phyloP scores from a whole-genome alignment of 2,329 filamentous ascomycete species.

The Incumbomyces delicatus region DNA sequence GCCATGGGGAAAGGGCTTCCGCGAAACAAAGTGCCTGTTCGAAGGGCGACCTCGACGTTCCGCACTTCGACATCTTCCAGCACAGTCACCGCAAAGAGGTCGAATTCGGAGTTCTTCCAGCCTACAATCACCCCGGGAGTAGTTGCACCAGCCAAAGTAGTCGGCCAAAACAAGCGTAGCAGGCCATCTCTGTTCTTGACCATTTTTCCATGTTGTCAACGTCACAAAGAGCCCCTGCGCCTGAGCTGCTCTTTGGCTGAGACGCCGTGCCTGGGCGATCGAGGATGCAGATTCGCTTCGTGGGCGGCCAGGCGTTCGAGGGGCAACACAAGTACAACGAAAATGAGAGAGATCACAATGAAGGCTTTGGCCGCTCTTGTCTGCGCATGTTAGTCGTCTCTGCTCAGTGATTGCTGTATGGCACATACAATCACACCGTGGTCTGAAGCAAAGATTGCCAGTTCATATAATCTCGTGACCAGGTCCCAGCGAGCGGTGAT shows the following conservation, averaged over 20 bases:
- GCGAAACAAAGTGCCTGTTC: slow-evolving; percentile 71
- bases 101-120: slow-evolving; percentile 85
- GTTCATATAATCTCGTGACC: slow-evolving; percentile 90
- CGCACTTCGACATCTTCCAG: slow-evolving; percentile 79
- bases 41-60: slow-evolving; percentile 73
- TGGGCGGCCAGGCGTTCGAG: slow-evolving; percentile 70
- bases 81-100: slow-evolving; percentile 82
- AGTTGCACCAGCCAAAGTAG: slow-evolving; percentile 63
- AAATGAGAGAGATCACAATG: slow-evolving; percentile 69
- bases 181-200: slow-evolving; percentile 61
- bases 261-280: slow-evolving; percentile 66
- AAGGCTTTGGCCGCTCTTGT: slow-evolving; percentile 80
- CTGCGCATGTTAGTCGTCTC: slow-evolving; percentile 36
- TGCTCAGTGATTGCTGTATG: too few species aligned
- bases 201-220: slow-evolving; percentile 49
- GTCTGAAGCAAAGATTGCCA: slow-evolving; percentile 95
- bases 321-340: slow-evolving; percentile 74
- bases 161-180: slow-evolving; percentile 98
- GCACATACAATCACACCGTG: slow-evolving; percentile 84
- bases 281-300: slow-evolving; percentile 77
- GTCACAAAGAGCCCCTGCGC: slow-evolving; percentile 85
- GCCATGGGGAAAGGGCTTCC: slow-evolving; percentile 69
- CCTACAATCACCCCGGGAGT: slow-evolving; percentile 80
- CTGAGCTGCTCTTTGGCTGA: slow-evolving; percentile 93
- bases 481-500: slow-evolving; percentile 99